A percentile compares a stretch with the other conserved stretches of the same genome.
These are phyloP conservation scores for Yarrowia hollandica DNA, from an alignment of 805 yeast genomes.

Conservation along the genomic window DNA sequence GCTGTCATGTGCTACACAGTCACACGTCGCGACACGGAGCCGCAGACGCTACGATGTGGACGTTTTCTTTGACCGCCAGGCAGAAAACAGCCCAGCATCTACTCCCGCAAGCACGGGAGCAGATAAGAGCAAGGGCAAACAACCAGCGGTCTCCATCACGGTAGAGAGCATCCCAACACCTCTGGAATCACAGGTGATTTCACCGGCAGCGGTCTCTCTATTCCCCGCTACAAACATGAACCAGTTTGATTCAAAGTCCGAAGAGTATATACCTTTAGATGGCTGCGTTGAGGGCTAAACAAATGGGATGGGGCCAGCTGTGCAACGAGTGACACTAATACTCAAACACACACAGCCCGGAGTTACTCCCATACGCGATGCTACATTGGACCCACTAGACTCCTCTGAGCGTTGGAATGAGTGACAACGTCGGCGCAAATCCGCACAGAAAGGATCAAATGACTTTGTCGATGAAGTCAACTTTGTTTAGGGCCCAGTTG, in stretches of 20 bases:
- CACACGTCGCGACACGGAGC: slow-evolving; percentile 21
- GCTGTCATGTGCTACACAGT: slow-evolving; percentile 4
- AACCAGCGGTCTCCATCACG: not conserved
- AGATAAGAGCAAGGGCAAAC: not conserved
- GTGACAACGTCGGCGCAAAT: not conserved
- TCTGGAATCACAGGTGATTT: not conserved
- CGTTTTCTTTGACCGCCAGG: slow-evolving; percentile 20
- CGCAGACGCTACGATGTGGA: slow-evolving; percentile 25
- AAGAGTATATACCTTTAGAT: slow-evolving; percentile 12
- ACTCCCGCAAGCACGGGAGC: not conserved
- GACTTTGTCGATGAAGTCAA: slow-evolving; percentile 17
- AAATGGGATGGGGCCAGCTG: no score
- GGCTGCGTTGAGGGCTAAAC: slow-evolving; percentile 1
- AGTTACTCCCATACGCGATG: no score
- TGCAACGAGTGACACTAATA: no score
- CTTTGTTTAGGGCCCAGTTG: no score
- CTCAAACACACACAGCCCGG: no score
- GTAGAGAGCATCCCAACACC: not conserved
- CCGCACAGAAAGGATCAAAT: not conserved
- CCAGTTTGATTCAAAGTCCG: slow-evolving; percentile 26
- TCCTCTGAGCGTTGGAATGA: not conserved
- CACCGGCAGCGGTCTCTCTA: not conserved
- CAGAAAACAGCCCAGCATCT: not conserved
- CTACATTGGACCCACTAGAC: not conserved
- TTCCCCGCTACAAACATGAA: slow-evolving; percentile 21